Base-by-base conservation (phyloP, 352 stramenopile genomes). In the Pythium volutum region DNA sequence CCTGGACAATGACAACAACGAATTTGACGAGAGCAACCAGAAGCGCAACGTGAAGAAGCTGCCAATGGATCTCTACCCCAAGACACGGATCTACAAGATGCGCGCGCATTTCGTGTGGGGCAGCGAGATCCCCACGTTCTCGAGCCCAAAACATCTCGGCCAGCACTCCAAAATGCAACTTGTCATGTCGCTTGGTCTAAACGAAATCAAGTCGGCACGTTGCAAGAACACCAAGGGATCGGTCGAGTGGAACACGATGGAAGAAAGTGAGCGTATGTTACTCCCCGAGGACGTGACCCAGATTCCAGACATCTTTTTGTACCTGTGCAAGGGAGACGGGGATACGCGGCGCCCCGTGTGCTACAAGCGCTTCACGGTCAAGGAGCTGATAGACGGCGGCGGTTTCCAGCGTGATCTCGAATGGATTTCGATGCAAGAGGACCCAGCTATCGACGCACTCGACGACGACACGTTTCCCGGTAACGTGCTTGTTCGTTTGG, bases 251-350 rank as follows among this genome's bases (percentile, higher is more conserved):
- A 96, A 96, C 58, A 73, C 81, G 22, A 79, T 90, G 66, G 69
- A 77, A 38, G 76, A 95, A 58, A 89, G 74, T 29, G 83, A 93
- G 39, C 87, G 84, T 42, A 87, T 93, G 67, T 50, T 88, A 23
- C 64, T 95, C 1, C 77, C 79, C 4, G 77, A 89, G 58, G 77
- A 91, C 22, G 45, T 91, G 10, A 72, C 69, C 0, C 83, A 96
- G 62, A 82, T 97, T 11, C 89, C 89, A 3, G 88, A 97, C 43
- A 77, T 96, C 47, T 96, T 97, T 58, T 64, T 97, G 56, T 94
- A 97, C 54, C 57, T 97, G 29, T 89, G 81, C 66, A 76, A 75
- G 46, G 81, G 83, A 47, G 79, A 90, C 41, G 77, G 78, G 18
- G 79, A 85, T 27, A 79, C 69, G 9, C 69, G 81, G 2, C 79